A percentile compares a stretch with the other conserved stretches of the same genome.
Conservation (phyloP, 176 grass and related monocot species). For the Ananas comosus region DNA sequence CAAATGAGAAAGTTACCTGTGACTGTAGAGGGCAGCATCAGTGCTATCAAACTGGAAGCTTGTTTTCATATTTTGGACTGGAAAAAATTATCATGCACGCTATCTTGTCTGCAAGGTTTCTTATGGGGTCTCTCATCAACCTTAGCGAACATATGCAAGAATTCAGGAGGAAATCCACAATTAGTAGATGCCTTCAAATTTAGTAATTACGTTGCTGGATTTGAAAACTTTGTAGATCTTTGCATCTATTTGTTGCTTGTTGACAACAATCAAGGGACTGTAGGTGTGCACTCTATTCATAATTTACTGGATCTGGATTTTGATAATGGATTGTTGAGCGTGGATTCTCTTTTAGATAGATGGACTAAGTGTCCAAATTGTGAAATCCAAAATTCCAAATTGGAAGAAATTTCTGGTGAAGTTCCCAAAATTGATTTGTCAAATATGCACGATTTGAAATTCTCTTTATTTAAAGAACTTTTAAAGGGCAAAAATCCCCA, state of each 20-base stretch:
- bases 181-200: conserved; percentile 46
- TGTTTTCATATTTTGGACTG: conserved; percentile 33
- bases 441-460: conserved; percentile 32
- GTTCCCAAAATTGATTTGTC: conserved; percentile 33
- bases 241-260: conserved; percentile 66
- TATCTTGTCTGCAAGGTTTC: conserved; percentile 80
- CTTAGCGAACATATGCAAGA: conserved; percentile 36
- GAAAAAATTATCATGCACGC: conserved; percentile 45
- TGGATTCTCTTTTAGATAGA: conserved; percentile 43
- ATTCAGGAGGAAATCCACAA: conserved; percentile 17
- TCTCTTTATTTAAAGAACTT: conserved; percentile 39
- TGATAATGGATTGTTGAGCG: conserved; percentile 44
- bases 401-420: conserved; percentile 20
- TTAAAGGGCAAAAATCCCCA: conserved; percentile 47
- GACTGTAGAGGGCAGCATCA: conserved; percentile 27
- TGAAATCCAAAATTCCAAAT: conserved; percentile 2
- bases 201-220: conserved; percentile 43
- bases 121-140: conserved; percentile 66
- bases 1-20: conserved; percentile 32
- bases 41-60: conserved; percentile 48
- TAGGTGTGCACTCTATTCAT: conserved; percentile 15
- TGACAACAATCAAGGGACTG: conserved; percentile 28
- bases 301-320: conserved; percentile 31
- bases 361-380: conserved; percentile 18
- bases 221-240: conserved; percentile 62